Percentiles rank a stretch among this genome's conserved stretches.
Conservation (phyloP, 768 basidiomycete genomes). For the Termitomyces sp. region DNA sequence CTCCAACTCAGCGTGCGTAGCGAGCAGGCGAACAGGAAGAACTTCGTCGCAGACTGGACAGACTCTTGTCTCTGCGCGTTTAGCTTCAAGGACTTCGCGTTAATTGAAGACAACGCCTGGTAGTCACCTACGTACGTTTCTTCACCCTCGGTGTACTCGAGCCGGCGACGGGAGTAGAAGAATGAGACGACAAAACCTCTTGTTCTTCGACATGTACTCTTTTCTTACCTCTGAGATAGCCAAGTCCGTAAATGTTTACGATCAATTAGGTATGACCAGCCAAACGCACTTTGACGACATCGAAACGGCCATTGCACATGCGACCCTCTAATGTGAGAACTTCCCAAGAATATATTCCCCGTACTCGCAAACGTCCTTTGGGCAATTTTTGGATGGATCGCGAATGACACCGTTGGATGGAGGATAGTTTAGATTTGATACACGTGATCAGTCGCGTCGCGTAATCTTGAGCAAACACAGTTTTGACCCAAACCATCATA, state of each 20-base stretch:
- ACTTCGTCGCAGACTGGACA: conserved; percentile 73
- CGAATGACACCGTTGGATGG: conserved; percentile 21
- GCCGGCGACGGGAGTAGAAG: conserved; percentile 25
- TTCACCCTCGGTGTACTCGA: conserved; percentile 28
- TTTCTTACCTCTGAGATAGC: conserved; percentile 41
- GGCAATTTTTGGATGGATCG: conserved; percentile 28
- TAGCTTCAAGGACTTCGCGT: conserved; percentile 33
- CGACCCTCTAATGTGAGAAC: background rate
- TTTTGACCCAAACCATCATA: background rate
- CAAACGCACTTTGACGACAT: conserved; percentile 26
- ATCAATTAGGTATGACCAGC: background rate
- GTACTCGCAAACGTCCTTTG: background rate
- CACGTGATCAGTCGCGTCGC: conserved; percentile 17
- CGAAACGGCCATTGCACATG: conserved; percentile 13
- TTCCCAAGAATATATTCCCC: conserved; percentile 8
- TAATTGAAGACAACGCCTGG: background rate
- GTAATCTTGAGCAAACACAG: background rate
- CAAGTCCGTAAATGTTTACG: conserved; percentile 8
- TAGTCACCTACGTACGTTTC: conserved; percentile 37
- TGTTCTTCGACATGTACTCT: conserved; percentile 29
- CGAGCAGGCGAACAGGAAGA: conserved; percentile 69
- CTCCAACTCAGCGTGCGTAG: conserved; percentile 60
- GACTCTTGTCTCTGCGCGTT: conserved; percentile 65
- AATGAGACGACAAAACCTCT: conserved; percentile 26
- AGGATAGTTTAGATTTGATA: background rate